Percentiles rank a stretch among this genome's conserved stretches.
These are phyloP conservation scores for Mycena maculata DNA, from an alignment of 768 basidiomycete genomes.

Conservation along the genomic window DNA sequence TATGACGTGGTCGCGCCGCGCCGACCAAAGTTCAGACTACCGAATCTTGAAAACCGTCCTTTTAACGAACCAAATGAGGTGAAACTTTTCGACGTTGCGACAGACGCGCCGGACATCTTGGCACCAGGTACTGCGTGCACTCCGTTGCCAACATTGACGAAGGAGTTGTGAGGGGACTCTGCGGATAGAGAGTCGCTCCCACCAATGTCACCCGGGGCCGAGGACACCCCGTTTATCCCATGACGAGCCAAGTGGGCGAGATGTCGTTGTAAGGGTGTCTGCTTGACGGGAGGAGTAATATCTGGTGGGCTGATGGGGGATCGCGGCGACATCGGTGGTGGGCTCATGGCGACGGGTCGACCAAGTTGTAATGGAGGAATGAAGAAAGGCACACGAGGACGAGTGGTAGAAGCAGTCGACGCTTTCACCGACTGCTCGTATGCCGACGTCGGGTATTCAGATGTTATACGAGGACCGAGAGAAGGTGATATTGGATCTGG, in stretches of 20 bases:
- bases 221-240: conserved; percentile 85
- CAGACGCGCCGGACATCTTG: conserved; percentile 66
- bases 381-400: conserved; percentile 52
- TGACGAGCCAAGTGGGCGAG: conserved; percentile 85
- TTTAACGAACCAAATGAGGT: conserved; percentile 72
- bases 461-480: conserved; percentile 50
- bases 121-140: conserved; percentile 52
- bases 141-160: conserved; percentile 76
- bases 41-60: conserved; percentile 81
- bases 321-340: conserved; percentile 57
- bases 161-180: conserved; percentile 79
- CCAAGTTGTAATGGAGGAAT: conserved; percentile 68
- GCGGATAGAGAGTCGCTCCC: conserved; percentile 70
- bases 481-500: conserved; percentile 60
- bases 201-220: conserved; percentile 74
- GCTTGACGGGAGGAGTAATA: conserved; percentile 53
- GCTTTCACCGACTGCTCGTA: conserved; percentile 62
- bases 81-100: conserved; percentile 70
- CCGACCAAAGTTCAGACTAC: conserved; percentile 77
- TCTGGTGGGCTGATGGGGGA: conserved; percentile 46
- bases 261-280: conserved; percentile 83
- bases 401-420: conserved; percentile 57
- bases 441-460: conserved; percentile 59
- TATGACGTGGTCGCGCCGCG: conserved; percentile 46
- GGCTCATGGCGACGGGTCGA: conserved; percentile 54